Evolutionary conservation across 1,139 yeast genomes (phyloP).

Genomic region (Suhomyces anneliseae): DNA sequence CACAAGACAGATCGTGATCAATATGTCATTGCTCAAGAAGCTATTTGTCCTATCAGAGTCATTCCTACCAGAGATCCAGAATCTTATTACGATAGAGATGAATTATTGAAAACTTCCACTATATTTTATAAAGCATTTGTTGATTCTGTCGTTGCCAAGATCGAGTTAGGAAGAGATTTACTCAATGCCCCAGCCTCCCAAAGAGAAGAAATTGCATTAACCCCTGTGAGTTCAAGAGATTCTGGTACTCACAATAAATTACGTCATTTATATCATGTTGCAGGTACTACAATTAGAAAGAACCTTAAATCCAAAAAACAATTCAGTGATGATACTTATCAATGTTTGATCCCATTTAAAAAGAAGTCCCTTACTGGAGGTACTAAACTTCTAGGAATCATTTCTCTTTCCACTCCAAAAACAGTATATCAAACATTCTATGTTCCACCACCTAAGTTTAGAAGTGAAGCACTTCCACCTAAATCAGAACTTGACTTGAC

Average conservation of each 20-base stretch:
- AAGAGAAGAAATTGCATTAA: constrained; percentile 11
- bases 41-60: constrained; percentile 36
- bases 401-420: constrained; percentile 41
- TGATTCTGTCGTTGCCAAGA: constrained; percentile 31
- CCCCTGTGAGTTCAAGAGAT: constrained; percentile 18
- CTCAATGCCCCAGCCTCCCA: constrained; percentile 9
- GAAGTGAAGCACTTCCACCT: constrained; percentile 14
- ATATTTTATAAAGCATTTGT: constrained; percentile 41
- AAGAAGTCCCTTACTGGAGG: constrained; percentile 39
- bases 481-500: constrained; percentile 21
- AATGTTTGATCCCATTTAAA: constrained; percentile 34
- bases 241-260: constrained; percentile 24
- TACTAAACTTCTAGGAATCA: constrained; percentile 34
- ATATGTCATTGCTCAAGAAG: constrained; percentile 41
- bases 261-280: constrained; percentile 35
- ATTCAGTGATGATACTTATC: constrained; percentile 29
- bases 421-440: constrained; percentile 30
- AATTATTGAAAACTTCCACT: constrained; percentile 23
- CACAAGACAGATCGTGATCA: constrained; percentile 23
- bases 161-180: constrained; percentile 30
- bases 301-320: constrained; percentile 18
- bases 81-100: constrained; percentile 19
- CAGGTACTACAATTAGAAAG: constrained; percentile 19
- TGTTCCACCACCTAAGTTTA: constrained; percentile 34
- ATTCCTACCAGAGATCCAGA: constrained; percentile 33